Conservation (phyloP, 2,329 filamentous ascomycete genomes). For the Calonectria multiphialidica region DNA sequence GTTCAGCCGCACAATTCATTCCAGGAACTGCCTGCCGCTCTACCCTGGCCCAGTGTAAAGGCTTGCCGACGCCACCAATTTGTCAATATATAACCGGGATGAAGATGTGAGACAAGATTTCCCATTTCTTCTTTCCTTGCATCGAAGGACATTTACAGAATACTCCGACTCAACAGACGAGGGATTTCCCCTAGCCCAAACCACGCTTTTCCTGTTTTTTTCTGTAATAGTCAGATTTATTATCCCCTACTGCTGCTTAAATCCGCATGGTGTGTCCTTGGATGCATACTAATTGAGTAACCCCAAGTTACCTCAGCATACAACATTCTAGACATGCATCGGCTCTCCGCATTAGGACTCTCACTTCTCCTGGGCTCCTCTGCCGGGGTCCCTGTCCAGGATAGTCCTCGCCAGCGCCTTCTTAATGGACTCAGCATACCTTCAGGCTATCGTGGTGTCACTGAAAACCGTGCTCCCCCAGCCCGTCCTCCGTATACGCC, state of each 20-base stretch:
- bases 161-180: too few species aligned
- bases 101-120: background rate
- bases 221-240: too few species aligned
- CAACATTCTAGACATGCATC: background rate
- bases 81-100: background rate
- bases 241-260: too few species aligned
- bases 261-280: background rate
- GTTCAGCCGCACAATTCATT: background rate
- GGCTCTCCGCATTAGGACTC: background rate
- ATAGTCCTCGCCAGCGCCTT: slow-evolving; percentile 68
- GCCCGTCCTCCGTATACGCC: slow-evolving; percentile 68
- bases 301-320: background rate
- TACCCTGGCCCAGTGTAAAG: background rate
- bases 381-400: slow-evolving; percentile 46
- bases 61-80: background rate
- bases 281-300: background rate
- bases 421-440: slow-evolving; percentile 62
- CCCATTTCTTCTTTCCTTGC: background rate
- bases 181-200: too few species aligned
- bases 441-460: slow-evolving; percentile 53
- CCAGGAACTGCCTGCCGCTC: background rate
- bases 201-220: too few species aligned
- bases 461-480: slow-evolving; percentile 25
- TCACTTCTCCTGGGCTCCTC: background rate
- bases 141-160: background rate